Base-by-base conservation (phyloP, 257 asterid genomes). In the Sherardia arvensis region DNA sequence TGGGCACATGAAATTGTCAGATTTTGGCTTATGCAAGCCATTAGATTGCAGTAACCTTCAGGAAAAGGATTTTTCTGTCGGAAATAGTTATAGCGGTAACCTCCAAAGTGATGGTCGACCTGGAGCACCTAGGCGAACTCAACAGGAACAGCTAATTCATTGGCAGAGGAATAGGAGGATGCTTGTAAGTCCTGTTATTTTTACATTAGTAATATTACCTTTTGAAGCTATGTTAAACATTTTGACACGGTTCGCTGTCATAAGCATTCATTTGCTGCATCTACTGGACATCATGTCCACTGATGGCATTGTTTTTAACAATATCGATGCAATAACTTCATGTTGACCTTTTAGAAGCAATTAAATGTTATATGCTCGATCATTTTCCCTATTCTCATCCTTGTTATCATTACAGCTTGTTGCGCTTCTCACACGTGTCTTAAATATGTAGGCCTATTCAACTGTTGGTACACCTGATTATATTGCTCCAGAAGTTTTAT, bases 391-490 rank as follows among this genome's bases (percentile, higher is more conserved):
- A 49, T 33, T 34, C 67, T 32, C n/a, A 21, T 59, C 47, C 49
- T 40, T 40, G 48, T 40, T 40, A 40, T 40, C 5, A n/a, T 56
- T 27, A 14, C 32, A 23, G 62, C 33, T 29, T 8, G 48, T 47
- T 55, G 22, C 40, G 18, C 55, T 59, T 54, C 1, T 17, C 47
- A 20, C 32, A 62, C 47, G 34, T 27, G 40, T n/a, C 67, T 36
- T 68, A 40, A 69, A 77, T 62, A 27, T 74, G 69, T 69, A 92
- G 98, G 98, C 98, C 62, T 92, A 92, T 78, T 92, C 98, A 67
- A 92, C 97, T 43, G 98, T 92, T 64, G 98, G 98, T 30, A 91
- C 98, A 22, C 98, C 97, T 75, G 98, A 92, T 80, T 92, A 92
- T 80, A 92, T 92, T 66, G 98, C 98, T 53, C 98, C 98, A 33